Evolutionary conservation across 768 basidiomycete species (phyloP).

Genomic region (Imleria badia): DNA sequence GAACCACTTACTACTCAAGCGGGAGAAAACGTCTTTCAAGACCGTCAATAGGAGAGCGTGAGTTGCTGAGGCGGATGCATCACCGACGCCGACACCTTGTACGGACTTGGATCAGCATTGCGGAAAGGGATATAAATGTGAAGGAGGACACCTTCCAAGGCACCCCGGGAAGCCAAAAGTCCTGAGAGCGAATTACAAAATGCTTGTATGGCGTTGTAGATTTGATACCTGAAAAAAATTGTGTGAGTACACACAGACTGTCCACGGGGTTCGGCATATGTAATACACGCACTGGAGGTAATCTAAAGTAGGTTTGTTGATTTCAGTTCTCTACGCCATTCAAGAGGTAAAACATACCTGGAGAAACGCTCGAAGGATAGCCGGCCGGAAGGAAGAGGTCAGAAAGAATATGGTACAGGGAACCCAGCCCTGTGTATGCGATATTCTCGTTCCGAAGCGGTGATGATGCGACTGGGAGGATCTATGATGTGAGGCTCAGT

Average conservation of each 20-base stretch:
- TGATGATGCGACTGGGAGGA: neutral
- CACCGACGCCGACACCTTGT: conserved; percentile 70
- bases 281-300: conserved; percentile 48
- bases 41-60: conserved; percentile 63
- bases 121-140: neutral
- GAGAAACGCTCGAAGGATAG: conserved; percentile 59
- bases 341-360: conserved; percentile 39
- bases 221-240: conserved; percentile 54
- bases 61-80: conserved; percentile 64
- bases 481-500: conserved; percentile 11
- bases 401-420: conserved; percentile 17
- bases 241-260: conserved; percentile 5
- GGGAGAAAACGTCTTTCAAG: conserved; percentile 61
- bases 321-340: neutral
- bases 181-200: conserved; percentile 68
- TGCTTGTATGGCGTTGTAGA: conserved; percentile 64
- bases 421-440: neutral
- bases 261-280: neutral
- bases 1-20: conserved; percentile 56
- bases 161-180: conserved; percentile 64
- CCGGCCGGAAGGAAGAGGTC: conserved; percentile 60
- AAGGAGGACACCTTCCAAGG: conserved; percentile 56
- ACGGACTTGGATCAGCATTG: neutral
- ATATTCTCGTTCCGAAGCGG: neutral
- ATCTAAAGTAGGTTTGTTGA: conserved; percentile 35